Evolutionary conservation across 768 basidiomycete species (phyloP), one percentile per base, ranked within the genome.

Genomic region (Serendipita sp.): DNA sequence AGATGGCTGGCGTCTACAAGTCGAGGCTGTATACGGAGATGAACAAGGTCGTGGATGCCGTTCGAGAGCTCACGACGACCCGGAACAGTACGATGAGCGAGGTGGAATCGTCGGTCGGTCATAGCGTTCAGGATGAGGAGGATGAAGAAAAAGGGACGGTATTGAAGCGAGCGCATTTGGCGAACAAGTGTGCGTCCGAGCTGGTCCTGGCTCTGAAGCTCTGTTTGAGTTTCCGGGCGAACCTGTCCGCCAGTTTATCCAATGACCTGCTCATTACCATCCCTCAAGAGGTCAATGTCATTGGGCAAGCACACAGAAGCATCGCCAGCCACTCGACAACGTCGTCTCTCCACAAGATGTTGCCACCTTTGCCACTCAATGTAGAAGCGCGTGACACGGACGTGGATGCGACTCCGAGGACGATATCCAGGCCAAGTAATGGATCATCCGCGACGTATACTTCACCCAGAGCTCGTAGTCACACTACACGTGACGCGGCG

Each of bases 11-110:
- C 67, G 77, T 78, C 45, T 76, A 74, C 74, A 88, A 88, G 73
- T 80, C 82, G 0, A 75, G 76, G 68, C 74, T 79, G 64, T 79
- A 84, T 62, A 77, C 72, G 62, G 78, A 78, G 50, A 82, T 89
- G 81, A 85, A 79, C 26, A 58, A 31, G 30, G 53, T 58, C 24
- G 53, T 58, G 17, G 53, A 58, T 34, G 20, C 24, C 9, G 53
- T 58, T 34, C 24, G 53, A 9, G 24, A 58, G 17, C 20, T 58
- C n/a, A 33, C 53, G 9, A 30, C 53, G 11, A 33, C 31, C n/a
- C 45, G 28, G 11, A 28, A 58, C 31, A 24, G 24, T 20, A 24
- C 17, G 17, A 9, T n/a, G 4, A 58, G 53, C n/a, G 53, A 58
- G 11, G 53, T 26, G 17, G 53, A 11, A 22, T 58, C 53, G 53